A percentile compares a stretch with the other conserved stretches of the same genome.
These are phyloP conservation scores for Cucumis cinereus DNA, from an alignment of 306 rosid genomes.

Conservation along the genomic window DNA sequence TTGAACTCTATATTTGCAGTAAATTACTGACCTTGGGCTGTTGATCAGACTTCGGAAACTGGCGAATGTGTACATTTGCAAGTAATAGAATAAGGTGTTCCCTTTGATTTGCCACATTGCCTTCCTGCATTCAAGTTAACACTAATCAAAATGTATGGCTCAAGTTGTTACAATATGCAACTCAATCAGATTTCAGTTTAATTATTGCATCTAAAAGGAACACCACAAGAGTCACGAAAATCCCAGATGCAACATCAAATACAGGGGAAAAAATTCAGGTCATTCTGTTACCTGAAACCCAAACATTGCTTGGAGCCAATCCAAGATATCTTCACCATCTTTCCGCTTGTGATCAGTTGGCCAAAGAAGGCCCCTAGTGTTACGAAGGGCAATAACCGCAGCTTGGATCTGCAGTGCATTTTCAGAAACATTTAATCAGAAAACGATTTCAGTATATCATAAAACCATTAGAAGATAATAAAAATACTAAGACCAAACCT, in stretches of 20 bases:
- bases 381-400: conserved; percentile 85
- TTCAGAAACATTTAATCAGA: not conserved
- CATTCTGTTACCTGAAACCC: conserved; percentile 73
- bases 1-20: not conserved
- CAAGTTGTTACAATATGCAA: not conserved
- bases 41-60: conserved; percentile 91
- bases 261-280: not conserved
- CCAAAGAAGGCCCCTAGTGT: conserved; percentile 89
- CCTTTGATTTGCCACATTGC: conserved; percentile 87
- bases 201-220: not conserved
- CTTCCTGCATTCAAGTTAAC: conserved; percentile 40
- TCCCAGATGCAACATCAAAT: not conserved
- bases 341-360: conserved; percentile 75
- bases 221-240: not conserved
- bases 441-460: not conserved
- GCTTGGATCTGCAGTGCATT: conserved; percentile 64
- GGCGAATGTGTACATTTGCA: conserved; percentile 95
- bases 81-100: conserved; percentile 88
- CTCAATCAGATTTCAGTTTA: not conserved
- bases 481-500: conserved; percentile 34
- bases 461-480: not conserved
- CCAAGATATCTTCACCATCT: conserved; percentile 84
- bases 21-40: conserved; percentile 78
- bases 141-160: not conserved
- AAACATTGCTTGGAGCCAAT: conserved; percentile 94